Percentiles rank a stretch among this genome's conserved stretches.
phyloP scores from a whole-genome alignment of 208 protist genomes.

The Wallacemonas collosoma region DNA sequence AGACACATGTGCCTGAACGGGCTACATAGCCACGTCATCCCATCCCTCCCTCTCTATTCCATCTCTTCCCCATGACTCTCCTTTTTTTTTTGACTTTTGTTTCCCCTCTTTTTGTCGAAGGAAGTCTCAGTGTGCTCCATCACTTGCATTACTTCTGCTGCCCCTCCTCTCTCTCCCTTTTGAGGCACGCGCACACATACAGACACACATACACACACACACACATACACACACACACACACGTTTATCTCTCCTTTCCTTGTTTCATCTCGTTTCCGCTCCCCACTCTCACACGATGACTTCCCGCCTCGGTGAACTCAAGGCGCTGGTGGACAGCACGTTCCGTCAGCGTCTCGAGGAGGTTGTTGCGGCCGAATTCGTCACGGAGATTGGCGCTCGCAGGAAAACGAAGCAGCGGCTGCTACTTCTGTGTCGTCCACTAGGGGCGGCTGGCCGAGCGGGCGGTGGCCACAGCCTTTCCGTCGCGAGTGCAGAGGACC shows the following conservation, averaged over 20 bases:
- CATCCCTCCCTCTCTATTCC: too few relatives aligned
- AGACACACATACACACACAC: not conserved
- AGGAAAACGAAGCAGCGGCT: slow-evolving; percentile 49
- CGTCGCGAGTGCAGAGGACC: slow-evolving; percentile 36
- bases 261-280: slow-evolving; percentile 13
- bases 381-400: slow-evolving; percentile 62
- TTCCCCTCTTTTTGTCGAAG: too few relatives aligned
- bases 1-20: too few relatives aligned
- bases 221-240: slow-evolving; percentile 5
- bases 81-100: too few relatives aligned
- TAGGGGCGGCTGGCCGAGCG: slow-evolving; percentile 29
- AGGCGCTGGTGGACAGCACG: slow-evolving; percentile 53
- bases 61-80: too few relatives aligned
- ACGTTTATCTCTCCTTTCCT: slow-evolving; percentile 7
- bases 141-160: too few relatives aligned
- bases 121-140: too few relatives aligned
- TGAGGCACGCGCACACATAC: too few relatives aligned
- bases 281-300: slow-evolving; percentile 29
- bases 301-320: slow-evolving; percentile 40
- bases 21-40: too few relatives aligned
- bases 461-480: slow-evolving; percentile 32
- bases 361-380: slow-evolving; percentile 70
- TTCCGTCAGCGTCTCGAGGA: slow-evolving; percentile 81
- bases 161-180: too few relatives aligned
- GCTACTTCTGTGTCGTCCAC: slow-evolving; percentile 56